phyloP scores from a whole-genome alignment of 768 basidiomycete species.

The Albatrellus ellisii region DNA sequence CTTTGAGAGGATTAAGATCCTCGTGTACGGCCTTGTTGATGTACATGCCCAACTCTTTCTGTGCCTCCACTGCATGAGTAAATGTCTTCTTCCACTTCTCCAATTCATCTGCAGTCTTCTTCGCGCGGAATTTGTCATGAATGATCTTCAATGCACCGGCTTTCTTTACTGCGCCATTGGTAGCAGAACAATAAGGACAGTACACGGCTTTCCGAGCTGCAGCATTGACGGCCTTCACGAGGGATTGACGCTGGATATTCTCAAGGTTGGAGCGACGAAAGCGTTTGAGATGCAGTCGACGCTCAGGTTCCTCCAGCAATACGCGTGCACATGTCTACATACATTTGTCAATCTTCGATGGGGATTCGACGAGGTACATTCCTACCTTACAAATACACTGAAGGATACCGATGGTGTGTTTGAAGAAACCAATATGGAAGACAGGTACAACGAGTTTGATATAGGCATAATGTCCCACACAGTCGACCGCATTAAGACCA shows the following conservation, averaged over 20 bases:
- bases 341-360: constrained; percentile 31
- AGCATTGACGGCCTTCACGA: constrained; percentile 76
- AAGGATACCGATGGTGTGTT: constrained; percentile 84
- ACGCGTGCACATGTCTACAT: constrained; percentile 93
- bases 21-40: constrained; percentile 82
- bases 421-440: constrained; percentile 98
- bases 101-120: constrained; percentile 83
- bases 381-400: constrained; percentile 94
- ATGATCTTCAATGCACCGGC: constrained; percentile 90
- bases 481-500: constrained; percentile 81
- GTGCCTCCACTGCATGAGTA: constrained; percentile 64
- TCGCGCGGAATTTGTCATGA: constrained; percentile 93
- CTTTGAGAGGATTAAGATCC: constrained; percentile 90
- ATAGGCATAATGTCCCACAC: constrained; percentile 97
- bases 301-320: constrained; percentile 76
- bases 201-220: constrained; percentile 82
- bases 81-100: constrained; percentile 82
- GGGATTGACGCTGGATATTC: constrained; percentile 75
- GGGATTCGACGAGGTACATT: background rate
- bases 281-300: constrained; percentile 73
- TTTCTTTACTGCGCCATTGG: constrained; percentile 95
- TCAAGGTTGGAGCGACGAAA: constrained; percentile 87
- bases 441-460: constrained; percentile 95
- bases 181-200: constrained; percentile 87
- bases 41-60: constrained; percentile 77